Base-by-base conservation (phyloP, 345 rosid species). In the Gossypium raimondii region DNA sequence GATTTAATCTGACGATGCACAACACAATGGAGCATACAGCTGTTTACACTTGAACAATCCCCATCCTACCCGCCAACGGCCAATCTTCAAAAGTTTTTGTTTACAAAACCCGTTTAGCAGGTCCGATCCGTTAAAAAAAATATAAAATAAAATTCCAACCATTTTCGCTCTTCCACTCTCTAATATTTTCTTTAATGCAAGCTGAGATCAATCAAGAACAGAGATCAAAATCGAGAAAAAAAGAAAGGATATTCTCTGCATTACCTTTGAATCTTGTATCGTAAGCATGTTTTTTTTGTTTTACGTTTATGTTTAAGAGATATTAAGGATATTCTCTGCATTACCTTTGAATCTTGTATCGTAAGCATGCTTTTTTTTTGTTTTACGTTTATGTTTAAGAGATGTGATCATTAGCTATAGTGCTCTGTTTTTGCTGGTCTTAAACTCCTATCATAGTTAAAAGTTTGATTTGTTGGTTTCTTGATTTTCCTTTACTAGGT, bases 181-280 rank as follows among this genome's bases (percentile, higher is more conserved):
- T 10, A 18, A 11, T 2, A 18, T 64, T 53, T 51, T 59, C 58
- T 72, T 66, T 16, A 41, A 2, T 38, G 18, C 1, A 61, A 24
- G 12, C 62, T 70, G n/a, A 17, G 68, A 73, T 73, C 50, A 27
- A n/a, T 62, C 59, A 62, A 50, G n/a, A 73, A 73, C 69, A 11
- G 60, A 73, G 69, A 62, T 73, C 47, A 51, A 51, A 25, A 51
- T 10, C 7, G n/a, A 4, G 43, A 52, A 17, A 27, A 22, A 9
- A 6, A 5, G 29, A 24, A 34, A 34, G 38, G 38, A 27, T 11
- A 17, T 2, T 17, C 11, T 29, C 73, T 52, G 20, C 73, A 68
- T 52, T 70, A 17, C 34, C 73, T 29, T 53, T 47, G 61, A 52
- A 50, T 25, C 59, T 50, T 50, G 34, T 9, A 11, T 14, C 41